Base-by-base conservation (phyloP, 2,329 filamentous ascomycete species). In the Epichloe bromicola region DNA sequence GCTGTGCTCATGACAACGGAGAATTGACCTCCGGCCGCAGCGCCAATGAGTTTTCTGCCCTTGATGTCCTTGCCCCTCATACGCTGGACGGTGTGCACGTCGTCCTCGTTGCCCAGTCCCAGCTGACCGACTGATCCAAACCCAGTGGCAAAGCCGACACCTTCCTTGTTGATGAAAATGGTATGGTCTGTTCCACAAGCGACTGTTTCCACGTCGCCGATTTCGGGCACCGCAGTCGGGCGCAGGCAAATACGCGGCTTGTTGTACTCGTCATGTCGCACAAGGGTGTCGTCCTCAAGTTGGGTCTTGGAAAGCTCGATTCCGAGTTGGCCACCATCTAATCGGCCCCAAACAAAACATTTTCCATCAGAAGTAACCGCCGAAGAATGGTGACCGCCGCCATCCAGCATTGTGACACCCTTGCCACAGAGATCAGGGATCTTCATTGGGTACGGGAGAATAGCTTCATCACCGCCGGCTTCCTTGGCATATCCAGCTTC, bases 11-110 rank as follows among this genome's bases (percentile, higher is more conserved):
- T 73, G n/a, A 87, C 59, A 23, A 87, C 68, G 1, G 82, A 85
- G 65, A 81, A 96, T 63, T 96, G 90, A 5, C 89, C 89, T 57
- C 91, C 90, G n/a, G 85, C 85, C 42, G 86, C 87, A n/a, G 86
- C 86, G 68, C 77, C 88, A 36, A 82, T 75, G 42, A 96, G 74
- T 65, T 83, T 81, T 68, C 85, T 83, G 41, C 80, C 86, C 33
- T 82, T 77, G 30, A 93, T 79, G 41, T 88, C 89, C 12, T 83
- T 86, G 70, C 95, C 95, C 61, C 94, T 86, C 51, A 96, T 86
- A 46, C 83, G 61, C 0, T 85, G 93, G 0, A 90, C 88, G 23
- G 79, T 74, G 58, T 84, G 76, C 33, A 95, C 77, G 59, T 95
- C 88, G 47, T 93, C 86, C n/a, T 80, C 80, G 1, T 77, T 83